Percentiles rank a stretch among this genome's conserved stretches.
Conservation (phyloP, 2,329 filamentous ascomycete species). For the Cyphellophora europaea region DNA sequence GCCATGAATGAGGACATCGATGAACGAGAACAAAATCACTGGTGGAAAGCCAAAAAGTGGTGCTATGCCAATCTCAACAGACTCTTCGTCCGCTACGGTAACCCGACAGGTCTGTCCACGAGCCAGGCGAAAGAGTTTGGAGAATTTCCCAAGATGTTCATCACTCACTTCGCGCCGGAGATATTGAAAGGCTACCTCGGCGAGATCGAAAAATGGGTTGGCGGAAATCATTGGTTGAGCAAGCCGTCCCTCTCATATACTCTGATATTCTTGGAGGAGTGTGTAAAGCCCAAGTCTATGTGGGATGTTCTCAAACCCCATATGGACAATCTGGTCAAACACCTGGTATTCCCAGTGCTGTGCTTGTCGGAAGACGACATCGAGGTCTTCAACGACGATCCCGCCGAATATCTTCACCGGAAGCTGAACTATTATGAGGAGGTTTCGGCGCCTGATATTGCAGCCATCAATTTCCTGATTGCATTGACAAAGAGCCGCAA, state of each 20-base stretch:
- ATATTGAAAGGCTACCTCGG: conserved; percentile 90
- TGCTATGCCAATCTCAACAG: conserved; percentile 96
- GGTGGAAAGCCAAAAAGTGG: conserved; percentile 99
- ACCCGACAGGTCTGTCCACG: conserved; percentile 65
- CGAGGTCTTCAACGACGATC: conserved; percentile 87
- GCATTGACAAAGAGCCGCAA: conserved; percentile 87
- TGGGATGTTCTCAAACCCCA: conserved; percentile 92
- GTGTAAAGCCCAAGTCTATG: conserved; percentile 93
- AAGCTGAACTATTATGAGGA: conserved; percentile 98
- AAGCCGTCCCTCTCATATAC: conserved; percentile 89
- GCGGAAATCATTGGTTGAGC: conserved; percentile 89
- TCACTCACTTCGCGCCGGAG: conserved; percentile 82
- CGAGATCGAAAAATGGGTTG: conserved; percentile 96
- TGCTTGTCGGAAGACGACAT: conserved; percentile 89
- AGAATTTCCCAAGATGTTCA: conserved; percentile 83
- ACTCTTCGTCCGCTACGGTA: conserved; percentile 90
- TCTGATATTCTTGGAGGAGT: conserved; percentile 91
- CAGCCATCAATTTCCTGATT: conserved; percentile 92
- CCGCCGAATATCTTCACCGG: conserved; percentile 91
- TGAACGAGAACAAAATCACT: conserved; percentile 87
- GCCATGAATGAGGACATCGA: conserved; percentile 71
- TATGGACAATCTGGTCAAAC: conserved; percentile 83
- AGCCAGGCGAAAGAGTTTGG: conserved; percentile 67
- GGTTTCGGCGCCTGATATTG: conserved; percentile 86
- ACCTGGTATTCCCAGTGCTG: conserved; percentile 90